These are phyloP conservation scores for Avena eriantha DNA, from an alignment of 176 grass and related monocot genomes.

Conservation along the genomic window DNA sequence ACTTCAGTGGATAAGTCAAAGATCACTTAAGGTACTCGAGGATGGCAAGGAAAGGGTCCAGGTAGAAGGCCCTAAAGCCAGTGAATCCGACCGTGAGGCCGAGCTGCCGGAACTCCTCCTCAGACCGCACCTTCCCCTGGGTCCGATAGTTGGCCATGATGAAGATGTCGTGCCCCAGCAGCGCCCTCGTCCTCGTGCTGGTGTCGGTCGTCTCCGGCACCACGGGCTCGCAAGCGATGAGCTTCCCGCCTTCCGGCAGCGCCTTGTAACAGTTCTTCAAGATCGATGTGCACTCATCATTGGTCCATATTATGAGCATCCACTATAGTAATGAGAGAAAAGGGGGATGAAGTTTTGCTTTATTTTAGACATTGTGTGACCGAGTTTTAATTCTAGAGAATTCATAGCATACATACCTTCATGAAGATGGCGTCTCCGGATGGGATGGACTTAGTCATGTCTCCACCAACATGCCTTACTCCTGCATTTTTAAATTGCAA, in stretches of 20 bases:
- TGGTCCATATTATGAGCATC: conserved; percentile 74
- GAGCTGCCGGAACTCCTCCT: conserved; percentile 77
- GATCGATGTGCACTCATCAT: conserved; percentile 77
- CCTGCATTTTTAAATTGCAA: conserved; percentile 43
- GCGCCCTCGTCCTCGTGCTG: conserved; percentile 69
- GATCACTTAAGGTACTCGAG: conserved; percentile 72
- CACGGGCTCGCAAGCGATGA: conserved; percentile 86
- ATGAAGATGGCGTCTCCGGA: conserved; percentile 85
- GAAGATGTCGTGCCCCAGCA: conserved; percentile 81
- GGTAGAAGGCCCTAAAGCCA: conserved; percentile 61
- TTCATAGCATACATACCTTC: conserved; percentile 42
- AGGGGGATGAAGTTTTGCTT: no score
- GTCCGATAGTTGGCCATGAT: conserved; percentile 85
- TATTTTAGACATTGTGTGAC: neutral
- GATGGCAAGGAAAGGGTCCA: conserved; percentile 72
- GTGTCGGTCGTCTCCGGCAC: conserved; percentile 65
- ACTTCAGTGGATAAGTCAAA: neutral
- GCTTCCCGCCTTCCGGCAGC: conserved; percentile 67
- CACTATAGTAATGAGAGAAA: conserved; percentile 42
- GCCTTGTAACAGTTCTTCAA: conserved; percentile 71
- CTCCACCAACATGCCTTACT: conserved; percentile 73
- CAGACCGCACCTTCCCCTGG: conserved; percentile 59
- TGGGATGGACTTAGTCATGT: conserved; percentile 84
- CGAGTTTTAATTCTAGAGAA: neutral
- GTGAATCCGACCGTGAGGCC: conserved; percentile 57